Conservation (phyloP, 1,139 yeast genomes). For the Yamadazyma diospyri region DNA sequence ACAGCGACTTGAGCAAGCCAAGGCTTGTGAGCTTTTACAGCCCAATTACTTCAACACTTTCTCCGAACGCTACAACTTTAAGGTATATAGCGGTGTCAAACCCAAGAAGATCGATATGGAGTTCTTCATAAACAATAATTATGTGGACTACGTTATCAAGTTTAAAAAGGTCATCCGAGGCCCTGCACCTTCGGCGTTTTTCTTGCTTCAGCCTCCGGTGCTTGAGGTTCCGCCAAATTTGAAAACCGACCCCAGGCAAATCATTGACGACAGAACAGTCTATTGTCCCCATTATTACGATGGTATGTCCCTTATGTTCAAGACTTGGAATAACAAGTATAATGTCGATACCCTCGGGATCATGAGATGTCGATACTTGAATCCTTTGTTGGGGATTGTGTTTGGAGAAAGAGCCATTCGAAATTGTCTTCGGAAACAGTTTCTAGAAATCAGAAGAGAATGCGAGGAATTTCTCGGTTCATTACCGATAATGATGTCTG, state of each 20-base stretch:
- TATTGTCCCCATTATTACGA: constrained; percentile 91
- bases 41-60: constrained; percentile 35
- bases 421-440: constrained; percentile 65
- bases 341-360: constrained; percentile 90
- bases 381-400: constrained; percentile 74
- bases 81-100: constrained; percentile 19
- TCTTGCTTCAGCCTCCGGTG: constrained; percentile 82
- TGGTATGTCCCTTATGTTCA: constrained; percentile 88
- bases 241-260: constrained; percentile 41
- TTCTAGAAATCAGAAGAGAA: constrained; percentile 61
- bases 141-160: constrained; percentile 52
- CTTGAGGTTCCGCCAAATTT: constrained; percentile 74
- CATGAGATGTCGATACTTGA: constrained; percentile 71
- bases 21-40: constrained; percentile 22
- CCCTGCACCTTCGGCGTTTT: constrained; percentile 43
- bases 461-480: constrained; percentile 55
- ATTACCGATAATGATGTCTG: constrained; percentile 77
- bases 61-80: constrained; percentile 19
- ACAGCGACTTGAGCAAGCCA: constrained; percentile 33
- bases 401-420: constrained; percentile 79
- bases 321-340: constrained; percentile 70
- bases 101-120: constrained; percentile 44
- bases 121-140: constrained; percentile 61
- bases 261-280: constrained; percentile 63
- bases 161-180: constrained; percentile 50